phyloP scores from a whole-genome alignment of 2,329 filamentous ascomycete genomes.

The Pseudogymnoascus sp. region DNA sequence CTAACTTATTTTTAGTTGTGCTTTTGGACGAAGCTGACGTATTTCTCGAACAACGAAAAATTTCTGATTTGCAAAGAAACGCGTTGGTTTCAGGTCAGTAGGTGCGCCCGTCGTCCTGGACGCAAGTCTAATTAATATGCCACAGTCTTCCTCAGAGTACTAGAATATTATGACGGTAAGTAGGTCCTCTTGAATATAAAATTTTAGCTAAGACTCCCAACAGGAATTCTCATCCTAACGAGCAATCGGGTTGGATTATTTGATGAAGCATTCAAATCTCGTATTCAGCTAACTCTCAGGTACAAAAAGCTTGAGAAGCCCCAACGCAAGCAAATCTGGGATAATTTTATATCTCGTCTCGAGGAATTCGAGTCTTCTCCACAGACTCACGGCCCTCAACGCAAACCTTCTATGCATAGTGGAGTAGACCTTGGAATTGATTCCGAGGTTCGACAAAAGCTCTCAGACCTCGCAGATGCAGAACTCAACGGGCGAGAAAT shows the following conservation, averaged over 20 bases:
- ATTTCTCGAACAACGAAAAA: slow-evolving; percentile 8
- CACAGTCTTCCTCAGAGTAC: slow-evolving; percentile 29
- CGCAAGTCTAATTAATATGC: not conserved
- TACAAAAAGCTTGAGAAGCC: slow-evolving; percentile 11
- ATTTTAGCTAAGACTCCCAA: too few species aligned
- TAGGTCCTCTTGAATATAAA: too few species aligned
- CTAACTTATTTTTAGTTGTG: not conserved
- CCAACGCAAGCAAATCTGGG: slow-evolving; percentile 17
- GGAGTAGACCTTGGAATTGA: too few species aligned
- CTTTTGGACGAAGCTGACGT: slow-evolving; percentile 13
- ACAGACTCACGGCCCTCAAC: too few species aligned
- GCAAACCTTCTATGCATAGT: too few species aligned
- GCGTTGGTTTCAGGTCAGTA: slow-evolving; percentile 25
- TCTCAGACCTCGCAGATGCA: not conserved
- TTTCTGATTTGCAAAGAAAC: slow-evolving; percentile 31
- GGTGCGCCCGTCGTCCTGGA: not conserved
- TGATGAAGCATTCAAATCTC: slow-evolving; percentile 24
- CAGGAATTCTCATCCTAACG: slow-evolving; percentile 31
- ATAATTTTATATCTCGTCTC: slow-evolving; percentile 24
- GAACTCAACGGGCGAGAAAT: slow-evolving; percentile 29
- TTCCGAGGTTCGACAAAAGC: too few species aligned
- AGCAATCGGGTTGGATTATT: slow-evolving; percentile 24
- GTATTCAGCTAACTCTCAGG: slow-evolving; percentile 22
- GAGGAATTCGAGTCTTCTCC: slow-evolving; percentile 4
- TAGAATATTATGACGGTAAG: slow-evolving; percentile 27